These are phyloP conservation scores for Beauveria medogensis DNA, from an alignment of 2,329 filamentous ascomycete species.

Conservation along the genomic window DNA sequence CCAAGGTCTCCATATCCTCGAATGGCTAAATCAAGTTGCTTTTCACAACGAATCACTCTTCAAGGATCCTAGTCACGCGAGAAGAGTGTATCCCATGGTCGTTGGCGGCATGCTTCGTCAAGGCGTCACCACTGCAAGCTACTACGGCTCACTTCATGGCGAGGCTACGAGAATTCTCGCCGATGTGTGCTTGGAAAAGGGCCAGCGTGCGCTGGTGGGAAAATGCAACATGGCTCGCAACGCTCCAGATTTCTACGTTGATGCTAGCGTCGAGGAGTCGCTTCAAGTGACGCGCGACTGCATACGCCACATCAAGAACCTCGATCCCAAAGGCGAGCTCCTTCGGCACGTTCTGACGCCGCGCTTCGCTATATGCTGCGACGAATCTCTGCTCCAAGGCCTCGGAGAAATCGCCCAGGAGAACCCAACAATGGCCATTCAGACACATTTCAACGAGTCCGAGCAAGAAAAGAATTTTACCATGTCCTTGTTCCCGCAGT, in stretches of 20 bases:
- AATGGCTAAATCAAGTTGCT: constrained; percentile 57
- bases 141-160: constrained; percentile 50
- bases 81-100: constrained; percentile 40
- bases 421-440: constrained; percentile 46
- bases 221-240: constrained; percentile 57
- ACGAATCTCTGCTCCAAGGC: constrained; percentile 42
- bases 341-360: constrained; percentile 47
- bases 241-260: constrained; percentile 45
- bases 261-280: constrained; percentile 37
- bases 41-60: constrained; percentile 59
- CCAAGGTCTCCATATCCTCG: constrained; percentile 45
- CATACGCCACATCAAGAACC: constrained; percentile 35
- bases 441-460: constrained; percentile 62
- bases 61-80: constrained; percentile 43
- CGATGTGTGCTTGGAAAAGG: constrained; percentile 41
- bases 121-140: constrained; percentile 53
- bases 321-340: constrained; percentile 36
- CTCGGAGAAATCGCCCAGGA: constrained; percentile 44
- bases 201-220: constrained; percentile 52
- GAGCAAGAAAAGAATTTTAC: constrained; percentile 51
- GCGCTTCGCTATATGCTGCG: constrained; percentile 55
- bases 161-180: constrained; percentile 50
- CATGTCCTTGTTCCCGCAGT: constrained; percentile 45
- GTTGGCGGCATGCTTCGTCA: constrained; percentile 53
- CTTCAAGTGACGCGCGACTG: constrained; percentile 40